Conservation (phyloP, 208 protist genomes). For the Leishmania major region DNA sequence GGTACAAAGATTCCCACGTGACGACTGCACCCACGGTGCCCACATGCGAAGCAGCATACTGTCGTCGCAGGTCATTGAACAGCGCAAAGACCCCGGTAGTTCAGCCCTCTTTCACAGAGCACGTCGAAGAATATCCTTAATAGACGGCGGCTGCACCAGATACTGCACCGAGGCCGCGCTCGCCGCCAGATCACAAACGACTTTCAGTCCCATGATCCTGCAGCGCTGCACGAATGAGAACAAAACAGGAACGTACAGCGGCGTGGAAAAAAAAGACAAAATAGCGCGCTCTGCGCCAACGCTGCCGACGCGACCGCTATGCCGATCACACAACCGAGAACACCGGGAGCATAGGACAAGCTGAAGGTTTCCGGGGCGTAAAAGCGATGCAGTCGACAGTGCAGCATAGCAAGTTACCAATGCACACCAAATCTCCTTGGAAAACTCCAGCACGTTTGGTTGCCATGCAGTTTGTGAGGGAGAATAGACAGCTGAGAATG, state of each 20-base stretch:
- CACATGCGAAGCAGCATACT: not conserved
- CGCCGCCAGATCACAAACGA: slow-evolving; percentile 1
- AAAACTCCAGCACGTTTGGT: slow-evolving; percentile 88
- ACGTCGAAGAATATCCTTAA: slow-evolving; percentile 64
- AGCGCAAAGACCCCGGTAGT: not conserved
- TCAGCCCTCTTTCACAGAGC: slow-evolving; percentile 30
- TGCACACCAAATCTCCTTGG: slow-evolving; percentile 94
- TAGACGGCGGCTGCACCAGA: slow-evolving; percentile 54
- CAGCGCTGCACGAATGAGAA: slow-evolving; percentile 74
- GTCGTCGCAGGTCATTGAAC: not conserved
- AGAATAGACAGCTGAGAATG: slow-evolving; percentile 94
- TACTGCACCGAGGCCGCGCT: slow-evolving; percentile 55
- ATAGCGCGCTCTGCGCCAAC: slow-evolving; percentile 25
- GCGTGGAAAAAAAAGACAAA: slow-evolving; percentile 94
- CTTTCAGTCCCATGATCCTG: slow-evolving; percentile 38
- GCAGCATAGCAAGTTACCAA: slow-evolving; percentile 76
- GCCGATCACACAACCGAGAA: slow-evolving; percentile 93
- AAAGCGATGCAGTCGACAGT: slow-evolving; percentile 76
- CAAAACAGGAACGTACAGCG: slow-evolving; percentile 85
- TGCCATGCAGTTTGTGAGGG: slow-evolving; percentile 87
- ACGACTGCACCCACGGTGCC: not conserved
- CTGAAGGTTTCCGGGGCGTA: slow-evolving; percentile 95
- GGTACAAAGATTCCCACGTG: not conserved
- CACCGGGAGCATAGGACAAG: slow-evolving; percentile 80
- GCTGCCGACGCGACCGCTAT: slow-evolving; percentile 80